Conservation (phyloP, 2,329 filamentous ascomycete genomes). For the Cylindrodendrum hubeiense region DNA sequence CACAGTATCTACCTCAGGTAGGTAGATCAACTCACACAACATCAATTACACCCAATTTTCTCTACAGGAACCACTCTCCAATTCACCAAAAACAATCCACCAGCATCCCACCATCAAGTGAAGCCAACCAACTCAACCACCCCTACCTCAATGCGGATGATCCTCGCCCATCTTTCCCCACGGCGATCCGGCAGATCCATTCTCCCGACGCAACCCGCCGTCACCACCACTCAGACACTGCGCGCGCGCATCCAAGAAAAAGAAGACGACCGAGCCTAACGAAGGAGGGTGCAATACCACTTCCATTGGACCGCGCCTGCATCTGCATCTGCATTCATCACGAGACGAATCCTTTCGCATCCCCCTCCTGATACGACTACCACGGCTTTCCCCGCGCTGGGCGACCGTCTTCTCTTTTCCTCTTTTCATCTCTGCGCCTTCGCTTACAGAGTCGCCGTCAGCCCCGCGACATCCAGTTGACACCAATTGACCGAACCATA, state of each 20-base stretch:
- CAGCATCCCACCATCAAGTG: neutral
- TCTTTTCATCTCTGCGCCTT: neutral
- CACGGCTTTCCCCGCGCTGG: neutral
- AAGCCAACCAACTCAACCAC: conserved; percentile 8
- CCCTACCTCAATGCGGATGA: neutral
- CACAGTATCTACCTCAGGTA: too few species aligned
- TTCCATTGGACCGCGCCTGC: conserved; percentile 9
- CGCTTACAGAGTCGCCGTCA: neutral
- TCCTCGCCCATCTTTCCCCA: neutral
- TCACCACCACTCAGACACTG: conserved; percentile 23
- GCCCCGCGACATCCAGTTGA: neutral
- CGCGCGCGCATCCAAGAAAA: neutral
- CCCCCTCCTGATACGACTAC: neutral
- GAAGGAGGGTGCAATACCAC: conserved; percentile 11
- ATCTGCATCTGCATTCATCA: neutral
- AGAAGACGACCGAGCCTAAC: neutral
- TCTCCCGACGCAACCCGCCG: conserved; percentile 34
- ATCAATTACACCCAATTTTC: too few species aligned
- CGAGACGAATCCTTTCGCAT: conserved; percentile 4
- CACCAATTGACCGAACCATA: neutral
- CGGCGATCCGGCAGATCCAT: conserved; percentile 44
- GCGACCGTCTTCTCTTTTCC: neutral
- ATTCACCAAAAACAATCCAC: too few species aligned
- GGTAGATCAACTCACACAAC: too few species aligned
- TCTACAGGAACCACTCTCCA: too few species aligned